These are phyloP conservation scores for Atkinsonella hypoxylon DNA, from an alignment of 2,329 filamentous ascomycete species.

Conservation along the genomic window DNA sequence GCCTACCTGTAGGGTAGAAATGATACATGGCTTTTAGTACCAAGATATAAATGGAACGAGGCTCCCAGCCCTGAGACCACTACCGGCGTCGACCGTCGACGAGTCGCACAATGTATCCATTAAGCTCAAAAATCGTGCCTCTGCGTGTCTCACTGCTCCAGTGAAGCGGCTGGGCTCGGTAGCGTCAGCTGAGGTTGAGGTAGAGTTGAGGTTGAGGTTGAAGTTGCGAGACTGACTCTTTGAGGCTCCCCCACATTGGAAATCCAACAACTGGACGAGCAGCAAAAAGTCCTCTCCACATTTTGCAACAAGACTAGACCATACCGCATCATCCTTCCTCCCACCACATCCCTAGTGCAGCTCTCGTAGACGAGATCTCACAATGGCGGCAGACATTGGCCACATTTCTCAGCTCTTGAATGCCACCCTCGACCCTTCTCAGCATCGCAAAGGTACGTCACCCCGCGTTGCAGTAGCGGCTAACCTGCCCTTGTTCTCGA, in stretches of 20 bases:
- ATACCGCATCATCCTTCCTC: background rate
- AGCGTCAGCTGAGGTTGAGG: too few species aligned
- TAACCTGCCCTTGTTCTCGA: constrained; percentile 15
- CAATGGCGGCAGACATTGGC: constrained; percentile 45
- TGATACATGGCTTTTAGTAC: too few species aligned
- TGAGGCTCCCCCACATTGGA: constrained; percentile 2
- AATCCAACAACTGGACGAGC: background rate
- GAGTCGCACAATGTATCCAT: too few species aligned
- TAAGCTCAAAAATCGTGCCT: too few species aligned
- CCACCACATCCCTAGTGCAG: constrained; percentile 9
- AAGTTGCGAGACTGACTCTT: background rate
- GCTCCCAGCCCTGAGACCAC: too few species aligned
- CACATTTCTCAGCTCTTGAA: constrained; percentile 72
- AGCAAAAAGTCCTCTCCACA: constrained; percentile 7
- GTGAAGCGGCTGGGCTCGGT: too few species aligned
- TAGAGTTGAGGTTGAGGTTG: background rate
- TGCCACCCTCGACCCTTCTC: constrained; percentile 75
- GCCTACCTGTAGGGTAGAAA: too few species aligned
- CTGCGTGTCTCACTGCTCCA: too few species aligned
- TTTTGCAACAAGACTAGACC: constrained; percentile 8
- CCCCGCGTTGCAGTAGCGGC: constrained; percentile 8
- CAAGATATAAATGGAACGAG: too few species aligned
- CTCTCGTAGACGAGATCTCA: constrained; percentile 16
- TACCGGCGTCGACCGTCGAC: too few species aligned
- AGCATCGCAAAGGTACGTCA: constrained; percentile 75